Base-by-base conservation (phyloP, 352 stramenopile species). In the Pythium dissimile region DNA sequence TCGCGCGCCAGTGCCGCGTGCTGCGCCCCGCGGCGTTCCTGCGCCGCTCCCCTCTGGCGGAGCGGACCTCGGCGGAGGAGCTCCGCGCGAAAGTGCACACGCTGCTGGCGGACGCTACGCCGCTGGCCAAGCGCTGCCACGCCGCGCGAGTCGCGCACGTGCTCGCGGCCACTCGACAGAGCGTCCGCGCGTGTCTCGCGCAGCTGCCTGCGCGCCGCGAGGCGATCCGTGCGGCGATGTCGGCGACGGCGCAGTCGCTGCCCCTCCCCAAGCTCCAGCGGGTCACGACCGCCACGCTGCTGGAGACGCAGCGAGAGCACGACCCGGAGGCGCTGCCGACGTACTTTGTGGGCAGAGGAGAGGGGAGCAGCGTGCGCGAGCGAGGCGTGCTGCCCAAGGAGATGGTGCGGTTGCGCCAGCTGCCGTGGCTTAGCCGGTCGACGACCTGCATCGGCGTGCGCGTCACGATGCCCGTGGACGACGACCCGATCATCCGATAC, bases 401-500 rank as follows among this genome's bases (percentile, higher is more conserved):
- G n/a, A 64, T 81, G 24, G 72, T 71, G 10, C 66, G 20, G 21
- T 54, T 92, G 16, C 75, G 69, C 37, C 63, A 58, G 26, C 71
- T 92, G 23, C 48, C 72, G 1, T 32, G 54, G 2, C 58, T 84
- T 7, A 84, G 72, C 43, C 78, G 80, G 41, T 87, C 77, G 11
- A 92, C 82, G 13, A 87, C 83, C 16, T 92, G 74, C 35, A 77
- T 90, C 27, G 63, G 80, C 16, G 70, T 73, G 8, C 44, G 65
- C 23, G 73, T 66, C 28, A 73, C 74, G n/a, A 64, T 86, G 30
- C 72, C 70, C 15, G 73, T 90, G 15, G 72, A 89, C 24, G 83
- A 92, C 55, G 83, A 92, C 47, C 83, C 83, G 34, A 90, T 92
- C 68, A 87, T 92, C 59, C 83, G 83, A 21, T 88, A 86, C 51